Evolutionary conservation across 768 basidiomycete species (phyloP), one percentile per base, ranked within the genome.

Genomic region (Agrocybe pediades): DNA sequence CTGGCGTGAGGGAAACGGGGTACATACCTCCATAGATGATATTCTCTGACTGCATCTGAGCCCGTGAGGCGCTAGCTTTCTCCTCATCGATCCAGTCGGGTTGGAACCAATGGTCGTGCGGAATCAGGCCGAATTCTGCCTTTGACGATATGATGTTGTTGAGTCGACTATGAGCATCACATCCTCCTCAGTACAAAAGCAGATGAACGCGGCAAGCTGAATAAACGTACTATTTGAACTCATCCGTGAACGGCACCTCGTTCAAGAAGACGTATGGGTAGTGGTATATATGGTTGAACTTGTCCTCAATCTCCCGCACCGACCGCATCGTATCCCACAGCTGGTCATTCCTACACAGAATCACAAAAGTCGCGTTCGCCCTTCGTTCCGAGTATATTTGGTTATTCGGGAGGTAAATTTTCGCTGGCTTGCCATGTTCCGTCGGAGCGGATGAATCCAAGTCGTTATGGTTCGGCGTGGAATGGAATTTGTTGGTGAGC

Each of bases 221-320:
- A 8, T 30, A 51, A n/a, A 54, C 78, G 59, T 64, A 84, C 82
- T 72, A 72, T 65, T 86, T 90, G 71, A 95, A 95, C 16, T 83
- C 80, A 1, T 87, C 84, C 13, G 80, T 74, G 68, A 96, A 96
- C 0, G 83, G 81, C 57, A 83, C 81, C 45, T 97, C 94, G 66
- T 96, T 96, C 55, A 98, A 74, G 71, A 97, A 89, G 21, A 93
- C 86, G 68, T 90, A 97, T 3, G 92, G 91, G 63, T 97, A 96
- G 19, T 80, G 77, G 60, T 83, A 89, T 55, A 78, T 81, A 41
- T 76, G 73, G 70, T 98, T 98, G 74, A 95, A 95, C 36, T 85
- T 72, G 56, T 88, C 83, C 71, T 96, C 94, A 56, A 93, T 71
- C 67, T 88, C 81, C 57, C 80, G 80, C 59, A 94, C 84, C 57